These are phyloP conservation scores for Pythium monospermum DNA, from an alignment of 352 stramenopile species.

Conservation along the genomic window DNA sequence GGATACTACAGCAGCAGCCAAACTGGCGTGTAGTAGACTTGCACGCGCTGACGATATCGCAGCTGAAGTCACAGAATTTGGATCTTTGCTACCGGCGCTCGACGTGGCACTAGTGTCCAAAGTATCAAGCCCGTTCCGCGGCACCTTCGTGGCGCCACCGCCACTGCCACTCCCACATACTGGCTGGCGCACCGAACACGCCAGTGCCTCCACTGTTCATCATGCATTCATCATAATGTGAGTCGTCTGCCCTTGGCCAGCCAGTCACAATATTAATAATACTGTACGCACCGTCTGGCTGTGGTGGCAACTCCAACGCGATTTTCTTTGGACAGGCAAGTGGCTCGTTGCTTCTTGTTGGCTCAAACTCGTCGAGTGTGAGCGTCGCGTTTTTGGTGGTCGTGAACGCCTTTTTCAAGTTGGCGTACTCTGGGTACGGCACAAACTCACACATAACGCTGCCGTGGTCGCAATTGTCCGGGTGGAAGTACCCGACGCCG, in stretches of 20 bases:
- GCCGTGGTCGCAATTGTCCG: slow-evolving; percentile 53
- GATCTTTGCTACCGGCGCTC: no score
- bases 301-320: slow-evolving; percentile 31
- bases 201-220: slow-evolving; percentile 20
- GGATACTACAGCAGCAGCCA: no score
- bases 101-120: no score
- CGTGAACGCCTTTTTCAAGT: slow-evolving; percentile 42
- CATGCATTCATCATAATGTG: no score
- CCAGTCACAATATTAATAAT: no score
- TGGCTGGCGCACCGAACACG: slow-evolving; percentile 36
- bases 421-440: slow-evolving; percentile 52
- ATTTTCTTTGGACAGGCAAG: slow-evolving; percentile 43
- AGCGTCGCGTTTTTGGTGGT: slow-evolving; percentile 45
- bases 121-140: no score
- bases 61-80: no score
- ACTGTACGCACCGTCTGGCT: slow-evolving; percentile 28
- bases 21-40: no score
- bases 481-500: slow-evolving; percentile 61
- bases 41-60: no score
- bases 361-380: slow-evolving; percentile 32
- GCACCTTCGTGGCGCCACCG: no score
- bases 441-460: slow-evolving; percentile 41
- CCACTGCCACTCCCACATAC: slow-evolving; percentile 24
- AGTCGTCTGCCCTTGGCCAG: no score
- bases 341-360: slow-evolving; percentile 25